These are phyloP conservation scores for Neltuma alba DNA, from an alignment of 306 rosid genomes.

Conservation along the genomic window DNA sequence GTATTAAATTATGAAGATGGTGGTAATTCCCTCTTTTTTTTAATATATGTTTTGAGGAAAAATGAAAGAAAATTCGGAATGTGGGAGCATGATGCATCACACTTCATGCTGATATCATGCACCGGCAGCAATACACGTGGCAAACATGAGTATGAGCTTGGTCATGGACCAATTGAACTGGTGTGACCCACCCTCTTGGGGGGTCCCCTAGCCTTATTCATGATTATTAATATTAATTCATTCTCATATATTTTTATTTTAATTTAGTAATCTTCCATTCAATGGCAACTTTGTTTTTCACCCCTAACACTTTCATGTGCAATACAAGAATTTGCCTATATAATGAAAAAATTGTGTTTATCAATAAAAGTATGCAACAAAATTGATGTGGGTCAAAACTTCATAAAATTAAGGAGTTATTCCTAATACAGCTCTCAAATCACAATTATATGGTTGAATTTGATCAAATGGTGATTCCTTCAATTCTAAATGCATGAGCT, in stretches of 20 bases:
- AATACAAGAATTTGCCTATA: not conserved
- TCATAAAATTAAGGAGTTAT: no score
- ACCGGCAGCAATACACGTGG: slow-evolving; percentile 59
- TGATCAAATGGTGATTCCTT: no score
- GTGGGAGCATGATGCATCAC: slow-evolving; percentile 55
- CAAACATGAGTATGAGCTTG: slow-evolving; percentile 65
- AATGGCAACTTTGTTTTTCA: not conserved
- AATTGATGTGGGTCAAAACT: not conserved
- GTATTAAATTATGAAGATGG: not conserved
- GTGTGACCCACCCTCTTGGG: slow-evolving; percentile 48
- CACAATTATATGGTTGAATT: not conserved
- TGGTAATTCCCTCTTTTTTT: not conserved
- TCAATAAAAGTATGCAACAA: no score
- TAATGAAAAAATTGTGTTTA: not conserved
- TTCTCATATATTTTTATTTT: not conserved
- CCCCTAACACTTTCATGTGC: not conserved
- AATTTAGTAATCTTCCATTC: not conserved
- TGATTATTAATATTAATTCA: slow-evolving; percentile 25
- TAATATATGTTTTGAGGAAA: not conserved
- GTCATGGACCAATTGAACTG: slow-evolving; percentile 58
- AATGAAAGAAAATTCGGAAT: not conserved
- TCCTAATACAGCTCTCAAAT: not conserved
- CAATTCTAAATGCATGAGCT: no score
- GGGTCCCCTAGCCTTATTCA: slow-evolving; percentile 46
- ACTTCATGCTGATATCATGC: slow-evolving; percentile 88